Evolutionary conservation across 2,329 filamentous ascomycete species (phyloP).

Genomic region (Fusarium sp.): DNA sequence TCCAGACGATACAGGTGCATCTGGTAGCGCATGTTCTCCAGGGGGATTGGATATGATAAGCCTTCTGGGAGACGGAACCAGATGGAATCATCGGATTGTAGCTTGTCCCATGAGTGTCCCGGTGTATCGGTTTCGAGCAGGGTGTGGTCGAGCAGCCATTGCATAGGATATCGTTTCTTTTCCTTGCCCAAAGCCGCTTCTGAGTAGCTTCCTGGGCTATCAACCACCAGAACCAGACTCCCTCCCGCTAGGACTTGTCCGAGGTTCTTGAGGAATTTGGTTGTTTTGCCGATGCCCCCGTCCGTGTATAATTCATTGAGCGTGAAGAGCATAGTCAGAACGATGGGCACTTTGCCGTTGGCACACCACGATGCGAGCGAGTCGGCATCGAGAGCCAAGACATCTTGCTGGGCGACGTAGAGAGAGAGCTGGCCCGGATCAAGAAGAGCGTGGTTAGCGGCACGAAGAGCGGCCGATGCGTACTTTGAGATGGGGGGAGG

Average conservation of each 20-base stretch:
- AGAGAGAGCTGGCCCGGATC: conserved; percentile 55
- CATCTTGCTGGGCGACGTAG: conserved; percentile 65
- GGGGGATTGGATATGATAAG: conserved; percentile 83
- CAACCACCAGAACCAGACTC: conserved; percentile 85
- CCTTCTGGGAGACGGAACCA: conserved; percentile 85
- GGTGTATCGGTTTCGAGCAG: conserved; percentile 67
- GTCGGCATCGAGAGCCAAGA: conserved; percentile 59
- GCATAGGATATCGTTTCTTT: conserved; percentile 87
- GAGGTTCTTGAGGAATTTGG: conserved; percentile 80
- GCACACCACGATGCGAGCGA: conserved; percentile 54
- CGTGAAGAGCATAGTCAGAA: conserved; percentile 93
- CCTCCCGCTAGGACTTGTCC: conserved; percentile 71
- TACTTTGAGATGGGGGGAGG: conserved; percentile 67
- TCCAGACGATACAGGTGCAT: conserved; percentile 80
- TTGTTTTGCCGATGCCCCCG: conserved; percentile 81
- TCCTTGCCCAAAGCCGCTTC: conserved; percentile 79
- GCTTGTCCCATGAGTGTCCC: conserved; percentile 77
- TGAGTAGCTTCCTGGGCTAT: conserved; percentile 95
- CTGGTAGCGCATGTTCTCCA: conserved; percentile 98
- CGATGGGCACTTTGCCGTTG: conserved; percentile 55
- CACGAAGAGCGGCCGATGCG: conserved; percentile 64
- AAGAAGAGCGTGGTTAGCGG: conserved; percentile 63
- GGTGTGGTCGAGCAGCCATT: conserved; percentile 90
- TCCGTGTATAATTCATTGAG: conserved; percentile 94
- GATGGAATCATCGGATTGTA: conserved; percentile 81